Evolutionary conservation across 202 grass and related monocot genomes (phyloP).

Genomic region (Carex arenaria): DNA sequence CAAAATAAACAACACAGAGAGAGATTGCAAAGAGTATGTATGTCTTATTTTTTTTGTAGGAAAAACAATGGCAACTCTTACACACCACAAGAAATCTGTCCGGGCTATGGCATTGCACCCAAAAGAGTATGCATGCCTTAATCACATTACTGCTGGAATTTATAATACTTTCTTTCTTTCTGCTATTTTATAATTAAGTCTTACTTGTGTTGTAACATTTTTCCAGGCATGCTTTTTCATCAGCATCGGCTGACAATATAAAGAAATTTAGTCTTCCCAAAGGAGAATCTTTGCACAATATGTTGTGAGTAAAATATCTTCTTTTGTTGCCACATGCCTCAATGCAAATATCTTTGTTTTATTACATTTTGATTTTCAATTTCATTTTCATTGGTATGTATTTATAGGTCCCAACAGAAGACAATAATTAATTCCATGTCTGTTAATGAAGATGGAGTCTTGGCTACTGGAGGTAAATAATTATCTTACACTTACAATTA

Average conservation of each 20-base stretch:
- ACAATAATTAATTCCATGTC: too few relatives aligned
- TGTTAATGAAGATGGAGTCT: too few relatives aligned
- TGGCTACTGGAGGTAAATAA: too few relatives aligned
- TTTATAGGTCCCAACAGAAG: too few relatives aligned
- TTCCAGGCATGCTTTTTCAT: conserved; percentile 81
- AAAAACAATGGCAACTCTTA: conserved; percentile 92
- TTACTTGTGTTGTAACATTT: conserved; percentile 17
- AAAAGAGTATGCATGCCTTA: conserved; percentile 50
- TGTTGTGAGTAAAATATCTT: too few relatives aligned
- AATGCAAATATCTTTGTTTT: too few relatives aligned
- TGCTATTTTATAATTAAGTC: not conserved
- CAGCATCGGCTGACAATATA: conserved; percentile 95
- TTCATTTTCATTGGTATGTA: too few relatives aligned
- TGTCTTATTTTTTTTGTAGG: conserved; percentile 37
- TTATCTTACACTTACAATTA: too few relatives aligned
- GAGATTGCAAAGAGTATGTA: too few relatives aligned
- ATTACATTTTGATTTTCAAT: too few relatives aligned
- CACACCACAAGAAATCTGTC: conserved; percentile 97
- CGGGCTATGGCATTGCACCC: conserved; percentile 92
- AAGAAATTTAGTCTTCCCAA: conserved; percentile 90
- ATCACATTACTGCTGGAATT: not conserved
- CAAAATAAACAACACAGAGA: too few relatives aligned
- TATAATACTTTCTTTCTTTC: not conserved
- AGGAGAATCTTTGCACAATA: conserved; percentile 96
- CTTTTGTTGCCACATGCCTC: too few relatives aligned